Base-by-base conservation (phyloP, 352 stramenopile species). In the Phytopythium cucurbitacearum region DNA sequence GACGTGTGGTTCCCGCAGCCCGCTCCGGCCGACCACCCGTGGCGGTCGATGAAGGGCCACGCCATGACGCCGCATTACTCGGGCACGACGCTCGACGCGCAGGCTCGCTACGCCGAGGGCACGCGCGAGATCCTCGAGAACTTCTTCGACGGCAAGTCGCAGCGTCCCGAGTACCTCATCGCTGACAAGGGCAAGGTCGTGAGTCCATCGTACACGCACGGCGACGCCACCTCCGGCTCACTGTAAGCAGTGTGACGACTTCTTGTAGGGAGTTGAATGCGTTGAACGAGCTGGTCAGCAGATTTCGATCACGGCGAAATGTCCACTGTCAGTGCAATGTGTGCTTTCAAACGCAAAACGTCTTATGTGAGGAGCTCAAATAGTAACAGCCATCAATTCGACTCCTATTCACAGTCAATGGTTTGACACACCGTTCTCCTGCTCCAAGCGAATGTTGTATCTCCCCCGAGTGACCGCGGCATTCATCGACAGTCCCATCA, bases 1-100 rank as follows among this genome's bases (percentile, higher is more conserved):
- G 86, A 96, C 64, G 86, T 90, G 12, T 91, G 83, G 39, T 75
- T 76, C 59, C 86, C 86, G 7, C 83, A 96, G 64, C 86, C 86
- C 7, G 64, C 91, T 32, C 81, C 80, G 28, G 36, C 53, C 40
- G 62, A 83, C 40, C 80, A 93, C 65, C 67, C 64, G 55, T 71
- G 64, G 64, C 64, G 64, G 32, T 53, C 47, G 10, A 71, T 71
- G 64, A 59, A 59, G 4, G 53, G 70, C 56, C 65, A 79, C 64
- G 69, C 64, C 36, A 79, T 79, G 69, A 79, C 69, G 38, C 69
- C 69, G 37, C 69, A 79, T 64, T 73, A 76, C 55, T 71, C 59
- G 45, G 69, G 69, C 51, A 80, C 57, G 10, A 70, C 62, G 44
- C 48, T 80, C 51, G 66, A 68, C 39, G 69, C 69, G 36, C 69